Evolutionary conservation across 345 rosid species (phyloP).

Genomic region (Citrus trifoliata): DNA sequence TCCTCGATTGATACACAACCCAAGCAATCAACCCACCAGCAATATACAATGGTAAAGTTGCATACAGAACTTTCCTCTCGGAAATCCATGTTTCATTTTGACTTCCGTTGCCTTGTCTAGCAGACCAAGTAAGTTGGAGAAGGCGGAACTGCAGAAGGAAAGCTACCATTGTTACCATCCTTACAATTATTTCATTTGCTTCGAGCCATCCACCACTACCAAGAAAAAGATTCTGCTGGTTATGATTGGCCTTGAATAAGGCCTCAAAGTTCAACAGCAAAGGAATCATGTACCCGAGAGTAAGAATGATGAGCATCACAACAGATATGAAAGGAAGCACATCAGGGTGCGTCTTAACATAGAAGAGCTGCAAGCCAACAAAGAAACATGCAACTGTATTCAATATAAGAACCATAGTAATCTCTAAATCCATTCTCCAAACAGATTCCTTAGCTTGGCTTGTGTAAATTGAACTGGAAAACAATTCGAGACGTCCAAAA

Average conservation of each 20-base stretch:
- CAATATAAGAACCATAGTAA: conserved; percentile 67
- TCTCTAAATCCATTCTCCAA: conserved; percentile 92
- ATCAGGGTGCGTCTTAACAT: conserved; percentile 68
- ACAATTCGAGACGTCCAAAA: conserved; percentile 51
- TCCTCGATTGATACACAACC: conserved; percentile 41
- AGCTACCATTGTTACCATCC: conserved; percentile 79
- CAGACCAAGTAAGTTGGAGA: conserved; percentile 74
- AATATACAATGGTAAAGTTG: conserved; percentile 59
- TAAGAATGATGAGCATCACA: conserved; percentile 57
- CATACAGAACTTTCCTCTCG: conserved; percentile 59
- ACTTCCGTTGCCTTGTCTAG: conserved; percentile 41
- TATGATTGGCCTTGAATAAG: conserved; percentile 38
- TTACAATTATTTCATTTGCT: conserved; percentile 73
- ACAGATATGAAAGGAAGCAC: conserved; percentile 67
- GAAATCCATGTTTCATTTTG: conserved; percentile 45
- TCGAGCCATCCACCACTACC: conserved; percentile 81
- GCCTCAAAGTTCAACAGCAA: conserved; percentile 78
- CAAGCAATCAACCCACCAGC: conserved; percentile 66
- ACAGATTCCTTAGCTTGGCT: conserved; percentile 69
- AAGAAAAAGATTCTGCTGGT: conserved; percentile 54
- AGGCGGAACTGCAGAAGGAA: conserved; percentile 77
- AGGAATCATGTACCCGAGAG: conserved; percentile 79
- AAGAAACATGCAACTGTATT: conserved; percentile 72
- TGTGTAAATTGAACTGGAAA: conserved; percentile 51
- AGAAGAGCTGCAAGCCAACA: conserved; percentile 67